These are phyloP conservation scores for Filobasidium wieringae DNA, from an alignment of 768 basidiomycete species.

Conservation along the genomic window DNA sequence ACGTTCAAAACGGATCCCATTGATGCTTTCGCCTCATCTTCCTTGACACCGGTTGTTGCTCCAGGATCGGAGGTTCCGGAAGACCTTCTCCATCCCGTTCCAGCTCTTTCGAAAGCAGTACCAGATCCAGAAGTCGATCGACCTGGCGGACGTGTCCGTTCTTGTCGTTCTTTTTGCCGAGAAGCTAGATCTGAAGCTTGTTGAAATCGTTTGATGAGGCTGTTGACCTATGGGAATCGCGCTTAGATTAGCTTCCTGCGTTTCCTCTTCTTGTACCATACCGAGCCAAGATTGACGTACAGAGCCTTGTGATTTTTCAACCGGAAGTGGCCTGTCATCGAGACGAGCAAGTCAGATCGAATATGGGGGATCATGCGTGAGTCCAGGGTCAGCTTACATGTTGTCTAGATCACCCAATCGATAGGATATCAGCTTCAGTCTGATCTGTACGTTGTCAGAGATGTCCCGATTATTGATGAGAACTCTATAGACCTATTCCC, in stretches of 20 bases:
- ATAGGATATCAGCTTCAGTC: too few species aligned
- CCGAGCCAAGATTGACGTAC: background rate
- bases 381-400: background rate
- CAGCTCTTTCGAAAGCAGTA: background rate
- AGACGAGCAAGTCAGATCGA: background rate
- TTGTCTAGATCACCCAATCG: too few species aligned
- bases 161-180: constrained; percentile 4
- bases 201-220: constrained; percentile 8
- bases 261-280: background rate
- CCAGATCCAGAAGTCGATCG: background rate
- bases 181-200: background rate
- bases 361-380: background rate
- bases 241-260: background rate
- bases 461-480: too few species aligned
- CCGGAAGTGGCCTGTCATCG: background rate
- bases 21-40: too few species aligned
- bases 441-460: too few species aligned
- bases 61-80: background rate
- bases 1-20: background rate
- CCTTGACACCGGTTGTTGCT: too few species aligned
- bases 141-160: background rate
- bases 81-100: background rate
- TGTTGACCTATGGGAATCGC: background rate
- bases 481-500: too few species aligned
- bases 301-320: constrained; percentile 4